Evolutionary conservation across 257 asterid species (phyloP).

Genomic region (Solanum ossicruentum): DNA sequence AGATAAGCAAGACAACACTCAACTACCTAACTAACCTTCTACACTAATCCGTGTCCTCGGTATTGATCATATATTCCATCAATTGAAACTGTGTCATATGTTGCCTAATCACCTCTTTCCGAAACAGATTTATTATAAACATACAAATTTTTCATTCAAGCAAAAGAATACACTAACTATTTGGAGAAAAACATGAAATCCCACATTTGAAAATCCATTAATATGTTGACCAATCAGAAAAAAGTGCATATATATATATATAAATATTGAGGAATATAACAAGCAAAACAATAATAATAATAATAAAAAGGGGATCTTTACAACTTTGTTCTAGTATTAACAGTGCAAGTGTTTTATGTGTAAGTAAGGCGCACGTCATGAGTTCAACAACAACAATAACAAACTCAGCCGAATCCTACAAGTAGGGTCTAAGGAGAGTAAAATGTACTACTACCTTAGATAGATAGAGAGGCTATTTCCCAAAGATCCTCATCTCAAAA

Average conservation of each 20-base stretch:
- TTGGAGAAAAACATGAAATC: background rate
- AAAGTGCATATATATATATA: background rate
- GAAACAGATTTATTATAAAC: background rate
- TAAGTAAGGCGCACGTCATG: background rate
- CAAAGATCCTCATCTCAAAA: too few species aligned
- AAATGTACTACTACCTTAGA: too few species aligned
- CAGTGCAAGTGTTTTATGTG: background rate
- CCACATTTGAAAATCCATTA: background rate
- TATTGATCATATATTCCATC: background rate
- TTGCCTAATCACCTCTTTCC: too few species aligned
- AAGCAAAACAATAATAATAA: background rate
- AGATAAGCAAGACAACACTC: background rate
- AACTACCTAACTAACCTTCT: background rate
- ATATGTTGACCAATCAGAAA: background rate
- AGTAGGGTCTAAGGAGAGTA: too few species aligned
- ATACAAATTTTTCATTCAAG: background rate
- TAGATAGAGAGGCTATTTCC: too few species aligned
- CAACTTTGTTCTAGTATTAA: background rate
- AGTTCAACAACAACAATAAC: background rate
- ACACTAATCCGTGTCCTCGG: background rate
- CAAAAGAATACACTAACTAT: background rate
- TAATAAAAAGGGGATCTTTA: background rate
- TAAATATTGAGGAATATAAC: background rate
- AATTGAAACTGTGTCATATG: too few species aligned
- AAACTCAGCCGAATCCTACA: too few species aligned